Base-by-base conservation (phyloP, 768 basidiomycete species). In the Lactarius quietus region DNA sequence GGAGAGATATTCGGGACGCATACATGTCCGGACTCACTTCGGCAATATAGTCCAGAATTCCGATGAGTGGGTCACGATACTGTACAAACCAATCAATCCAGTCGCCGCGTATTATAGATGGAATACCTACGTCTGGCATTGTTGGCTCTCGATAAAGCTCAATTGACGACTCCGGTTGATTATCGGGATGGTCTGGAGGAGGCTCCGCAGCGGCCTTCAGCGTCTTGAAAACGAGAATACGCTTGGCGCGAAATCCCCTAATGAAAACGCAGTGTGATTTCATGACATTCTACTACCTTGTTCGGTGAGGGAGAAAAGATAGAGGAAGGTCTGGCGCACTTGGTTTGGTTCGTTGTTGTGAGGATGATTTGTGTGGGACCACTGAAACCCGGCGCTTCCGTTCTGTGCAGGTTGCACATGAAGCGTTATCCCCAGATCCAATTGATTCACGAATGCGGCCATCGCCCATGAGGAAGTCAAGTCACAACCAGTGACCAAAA, bases 191-290 rank as follows among this genome's bases (percentile, higher is more conserved):
- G 15, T 59, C 52, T 18, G 63, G 35, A 33, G 26, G 58, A 14
- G 63, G 58, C 43, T 28, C 63, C 6, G 58, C 63, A 4, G 57
- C 58, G 14, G 39, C 63, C 28, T 48, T 58, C 1, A 60, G 10
- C 20, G 14, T 38, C 31, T 33, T 39, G 48, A 26, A 64, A 31
- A 64, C 23, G 26, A 61, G 14, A 18, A 38, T n/a, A 18, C 63
- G 57, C 15, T 62, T 65, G 4, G 64, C 60, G 12, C 64, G 60
- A n/a, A 56, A 65, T 17, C 64, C 64, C n/a, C 43, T 55, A 26
- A 65, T 48, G 41, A 65, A 65, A 9, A 65, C 45, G 7, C 64
- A 65, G 6, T 65, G 64, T 6, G n/a, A 48, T 23, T 10, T 48
- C 45, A 5, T 1, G 45, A 23, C 12, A 12, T 48, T 48, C 64